Base-by-base conservation (phyloP, 768 basidiomycete species). In the Trametes gibbosa region DNA sequence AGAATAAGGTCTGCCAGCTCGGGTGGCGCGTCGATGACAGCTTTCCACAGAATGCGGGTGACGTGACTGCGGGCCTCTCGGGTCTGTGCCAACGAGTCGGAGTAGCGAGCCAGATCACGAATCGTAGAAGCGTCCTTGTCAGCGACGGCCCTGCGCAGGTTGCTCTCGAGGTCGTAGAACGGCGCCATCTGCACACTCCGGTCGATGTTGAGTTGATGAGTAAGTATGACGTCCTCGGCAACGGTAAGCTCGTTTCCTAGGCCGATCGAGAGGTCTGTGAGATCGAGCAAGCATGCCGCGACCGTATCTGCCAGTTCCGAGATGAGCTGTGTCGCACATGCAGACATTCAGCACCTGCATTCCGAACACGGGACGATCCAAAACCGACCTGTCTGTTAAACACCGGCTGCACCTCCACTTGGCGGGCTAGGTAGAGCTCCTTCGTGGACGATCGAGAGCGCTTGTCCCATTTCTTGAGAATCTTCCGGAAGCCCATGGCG, bases 381-480 rank as follows among this genome's bases (percentile, higher is more conserved):
- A 5, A 32, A 70, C 81, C 53, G 56, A 90, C 92, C 78, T 95
- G 93, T 74, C 95, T 80, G 69, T 98, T 95, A 75, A 98, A 98
- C 42, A 95, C 94, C 0, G 95, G 97, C 67, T 98, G 97, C n/a
- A 98, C 91, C 65, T 99, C 97, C 2, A 99, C 95, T 71, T 98
- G 97, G 29, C 97, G 85, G 46, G 92, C 84, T 19, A 99, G 84
- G 73, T 98, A 98, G 5, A 98, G 81, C 69, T 99, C 97, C 70
- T 95, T 98, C n/a, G 92, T 98, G 21, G 88, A 86, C 1, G 92
- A 94, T 42, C 87, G 97, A 37, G 94, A 94, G 47, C 93, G 84
- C 74, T 98, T 99, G 75, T 98, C 97, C 82, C 93, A 99, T 72
- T 99, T 99, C 70, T 99, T 98, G 61, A 98, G 74, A 48, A 98